Evolutionary conservation across 345 rosid genomes (phyloP).

Genomic region (Linum usitatissimum): DNA sequence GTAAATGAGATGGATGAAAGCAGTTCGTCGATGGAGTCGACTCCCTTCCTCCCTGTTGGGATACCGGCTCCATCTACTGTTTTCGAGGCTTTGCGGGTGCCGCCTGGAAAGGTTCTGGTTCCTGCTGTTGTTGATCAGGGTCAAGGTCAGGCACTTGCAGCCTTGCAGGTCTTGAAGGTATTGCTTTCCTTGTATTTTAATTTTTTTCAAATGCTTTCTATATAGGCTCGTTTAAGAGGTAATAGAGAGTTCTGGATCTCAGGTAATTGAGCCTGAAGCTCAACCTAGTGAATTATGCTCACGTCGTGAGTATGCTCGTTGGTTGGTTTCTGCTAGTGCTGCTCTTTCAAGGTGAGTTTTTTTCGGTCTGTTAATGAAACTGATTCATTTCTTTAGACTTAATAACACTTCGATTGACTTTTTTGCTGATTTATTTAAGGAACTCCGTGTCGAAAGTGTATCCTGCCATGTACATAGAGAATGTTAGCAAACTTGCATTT

Average conservation of each 20-base stretch:
- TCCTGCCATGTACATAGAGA: slow-evolving; percentile 93
- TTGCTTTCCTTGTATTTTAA: background rate
- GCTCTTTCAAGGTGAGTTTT: slow-evolving; percentile 63
- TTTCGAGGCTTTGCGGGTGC: slow-evolving; percentile 51
- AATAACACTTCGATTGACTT: slow-evolving; percentile 9
- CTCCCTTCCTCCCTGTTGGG: slow-evolving; percentile 43
- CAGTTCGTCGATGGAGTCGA: slow-evolving; percentile 24
- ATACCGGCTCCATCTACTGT: slow-evolving; percentile 82
- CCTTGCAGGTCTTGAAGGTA: slow-evolving; percentile 87
- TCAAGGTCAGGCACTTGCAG: slow-evolving; percentile 79
- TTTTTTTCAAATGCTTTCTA: background rate
- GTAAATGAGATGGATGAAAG: slow-evolving; percentile 23
- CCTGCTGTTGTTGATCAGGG: slow-evolving; percentile 75
- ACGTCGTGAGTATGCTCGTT: slow-evolving; percentile 88
- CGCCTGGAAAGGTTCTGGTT: slow-evolving; percentile 73
- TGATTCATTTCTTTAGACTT: slow-evolving; percentile 8
- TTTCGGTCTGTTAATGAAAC: slow-evolving; percentile 1
- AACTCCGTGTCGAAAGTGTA: slow-evolving; percentile 67
- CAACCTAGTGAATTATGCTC: slow-evolving; percentile 67
- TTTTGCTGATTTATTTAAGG: slow-evolving; percentile 34
- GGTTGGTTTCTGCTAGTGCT: slow-evolving; percentile 84
- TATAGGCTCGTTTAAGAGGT: background rate
- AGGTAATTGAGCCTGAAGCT: slow-evolving; percentile 81
- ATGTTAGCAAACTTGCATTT: slow-evolving; percentile 84
- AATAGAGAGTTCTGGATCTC: slow-evolving; percentile 13